Evolutionary conservation across 2,329 filamentous ascomycete genomes (phyloP).

Genomic region (Stagonosporopsis rhizophila): DNA sequence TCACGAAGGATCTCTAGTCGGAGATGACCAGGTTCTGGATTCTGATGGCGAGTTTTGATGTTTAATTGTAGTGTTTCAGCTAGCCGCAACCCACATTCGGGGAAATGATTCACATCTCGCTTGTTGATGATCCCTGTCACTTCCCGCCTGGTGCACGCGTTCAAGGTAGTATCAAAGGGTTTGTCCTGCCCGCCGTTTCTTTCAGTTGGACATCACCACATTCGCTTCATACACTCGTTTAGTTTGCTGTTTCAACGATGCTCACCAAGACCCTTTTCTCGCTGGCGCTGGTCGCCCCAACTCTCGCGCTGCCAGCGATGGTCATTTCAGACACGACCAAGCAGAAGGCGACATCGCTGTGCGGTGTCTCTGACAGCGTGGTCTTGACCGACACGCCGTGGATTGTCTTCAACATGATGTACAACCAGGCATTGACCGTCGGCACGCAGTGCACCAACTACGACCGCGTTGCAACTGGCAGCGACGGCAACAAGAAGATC

Average conservation of each 20-base stretch:
- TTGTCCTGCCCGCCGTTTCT: not conserved
- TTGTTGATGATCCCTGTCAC: slow-evolving; percentile 1
- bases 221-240: slow-evolving; percentile 6
- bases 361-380: slow-evolving; percentile 24
- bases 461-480: slow-evolving; percentile 37
- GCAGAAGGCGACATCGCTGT: slow-evolving; percentile 25
- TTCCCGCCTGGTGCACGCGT: slow-evolving; percentile 1
- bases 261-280: slow-evolving; percentile 14
- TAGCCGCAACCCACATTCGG: slow-evolving; percentile 3
- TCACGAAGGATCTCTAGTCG: not conserved
- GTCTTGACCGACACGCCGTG: slow-evolving; percentile 51
- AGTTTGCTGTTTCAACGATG: slow-evolving; percentile 1
- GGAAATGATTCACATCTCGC: slow-evolving; percentile 17
- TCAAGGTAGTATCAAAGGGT: not conserved
- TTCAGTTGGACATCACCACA: not conserved
- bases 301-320: slow-evolving; percentile 18
- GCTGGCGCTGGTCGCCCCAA: slow-evolving; percentile 20
- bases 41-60: not conserved
- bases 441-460: slow-evolving; percentile 54
- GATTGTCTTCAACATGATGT: slow-evolving; percentile 58
- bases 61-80: slow-evolving; percentile 13
- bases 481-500: slow-evolving; percentile 45
- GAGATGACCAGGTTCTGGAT: slow-evolving; percentile 5
- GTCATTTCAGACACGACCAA: slow-evolving; percentile 22
- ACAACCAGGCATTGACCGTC: slow-evolving; percentile 50